Conservation (phyloP, 177 flowering plant genomes). For the Telopea speciosissima region DNA sequence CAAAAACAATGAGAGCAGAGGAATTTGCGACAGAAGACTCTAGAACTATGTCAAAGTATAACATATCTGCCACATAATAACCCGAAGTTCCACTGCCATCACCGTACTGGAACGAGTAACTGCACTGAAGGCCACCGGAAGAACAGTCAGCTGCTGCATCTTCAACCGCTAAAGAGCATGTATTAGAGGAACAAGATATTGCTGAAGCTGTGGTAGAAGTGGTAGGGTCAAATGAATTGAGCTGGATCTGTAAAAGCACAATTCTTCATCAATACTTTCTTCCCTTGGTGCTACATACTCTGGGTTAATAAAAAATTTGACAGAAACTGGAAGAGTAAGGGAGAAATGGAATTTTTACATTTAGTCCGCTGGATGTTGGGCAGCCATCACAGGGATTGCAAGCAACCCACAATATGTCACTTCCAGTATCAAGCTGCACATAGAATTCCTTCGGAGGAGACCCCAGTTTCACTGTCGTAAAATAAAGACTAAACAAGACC, state of each 20-base stretch:
- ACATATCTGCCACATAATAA: slow-evolving; percentile 64
- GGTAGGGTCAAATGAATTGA: slow-evolving; percentile 60
- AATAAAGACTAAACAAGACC: slow-evolving; percentile 58
- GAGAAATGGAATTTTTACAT: slow-evolving; percentile 31
- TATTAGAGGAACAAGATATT: slow-evolving; percentile 60
- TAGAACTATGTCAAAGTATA: slow-evolving; percentile 47
- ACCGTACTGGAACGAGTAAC: slow-evolving; percentile 75
- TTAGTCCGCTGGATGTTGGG: slow-evolving; percentile 72
- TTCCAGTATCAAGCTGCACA: slow-evolving; percentile 98
- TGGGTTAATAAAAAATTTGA: too few species aligned
- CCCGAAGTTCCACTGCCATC: slow-evolving; percentile 95
- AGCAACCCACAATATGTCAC: slow-evolving; percentile 90
- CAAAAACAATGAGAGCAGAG: slow-evolving; percentile 67
- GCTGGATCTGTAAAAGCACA: slow-evolving; percentile 47
- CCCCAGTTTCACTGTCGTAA: slow-evolving; percentile 71
- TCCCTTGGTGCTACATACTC: neutral
- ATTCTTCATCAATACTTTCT: neutral
- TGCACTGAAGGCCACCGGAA: slow-evolving; percentile 42
- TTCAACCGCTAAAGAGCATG: slow-evolving; percentile 52
- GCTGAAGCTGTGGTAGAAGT: slow-evolving; percentile 56
- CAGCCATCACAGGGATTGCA: slow-evolving; percentile 79
- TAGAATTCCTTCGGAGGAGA: slow-evolving; percentile 70
- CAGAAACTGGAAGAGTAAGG: neutral
- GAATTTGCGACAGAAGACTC: slow-evolving; percentile 40
- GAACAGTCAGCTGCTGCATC: slow-evolving; percentile 60